Base-by-base conservation (phyloP, 2,329 filamentous ascomycete species). In the Hansfordia pulvinata region DNA sequence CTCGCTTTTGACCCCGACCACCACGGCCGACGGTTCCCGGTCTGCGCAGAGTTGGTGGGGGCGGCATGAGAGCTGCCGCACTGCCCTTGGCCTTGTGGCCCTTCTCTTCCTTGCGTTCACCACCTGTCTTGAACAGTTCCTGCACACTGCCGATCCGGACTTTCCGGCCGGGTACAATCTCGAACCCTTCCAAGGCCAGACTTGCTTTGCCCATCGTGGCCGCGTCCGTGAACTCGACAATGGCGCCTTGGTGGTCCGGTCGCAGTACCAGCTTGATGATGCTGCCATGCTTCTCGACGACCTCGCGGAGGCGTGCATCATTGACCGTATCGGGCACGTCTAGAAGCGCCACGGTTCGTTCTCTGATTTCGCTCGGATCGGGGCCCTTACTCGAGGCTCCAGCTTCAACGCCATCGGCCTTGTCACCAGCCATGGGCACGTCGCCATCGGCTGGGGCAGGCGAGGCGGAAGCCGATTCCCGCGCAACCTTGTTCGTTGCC, bases 251-350 rank as follows among this genome's bases (percentile, higher is more conserved):
- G 35, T 93, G 81, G 32, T 84, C 71, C 2, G 85, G 83, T 23
- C 84, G 75, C 8, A 94, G 62, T 9, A 79, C 64, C 4, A 96
- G 63, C 49, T 86, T 88, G 35, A 76, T 62, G 14, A 94, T 62
- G 2, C 64, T 52, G 1, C 84, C 85, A 23, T 76, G 64, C 2
- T 72, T 65, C 39, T 84, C 77, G 7, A 80, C 73, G 3, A 92
- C 58, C 0, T 74, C 64, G 23, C 71, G 71, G 29, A 98, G 71
- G 17, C 86, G 82, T 2, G 80, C 73, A 42, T 93, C 83, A 37
- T 92, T 94, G 42, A 96, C 72, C 0, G 86, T 96, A 44, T 96
- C 90, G 1, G 90, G 84, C 2, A 98, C 60, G 35, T 86, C 79
- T 53, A 94, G 70, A 16, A 98, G 59, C 8, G 77, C 78, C 26